Base-by-base conservation (phyloP, 352 stramenopile species). In the Pythium aristosporum region DNA sequence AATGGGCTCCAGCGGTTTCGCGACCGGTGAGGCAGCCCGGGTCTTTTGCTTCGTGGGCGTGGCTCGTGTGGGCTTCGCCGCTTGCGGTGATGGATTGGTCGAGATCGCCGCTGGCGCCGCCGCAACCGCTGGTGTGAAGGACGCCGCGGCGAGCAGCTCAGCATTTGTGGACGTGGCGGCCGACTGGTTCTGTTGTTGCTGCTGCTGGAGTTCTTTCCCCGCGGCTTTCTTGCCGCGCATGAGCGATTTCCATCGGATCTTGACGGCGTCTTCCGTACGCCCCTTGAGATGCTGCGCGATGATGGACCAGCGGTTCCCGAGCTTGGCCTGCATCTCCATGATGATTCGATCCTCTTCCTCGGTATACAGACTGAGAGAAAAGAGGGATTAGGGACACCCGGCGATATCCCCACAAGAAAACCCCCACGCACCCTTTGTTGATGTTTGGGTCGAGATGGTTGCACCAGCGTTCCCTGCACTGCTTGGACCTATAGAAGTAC, bases 171-270 rank as follows among this genome's bases (percentile, higher is more conserved):
- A 54, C n/a, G 49, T 36, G 34, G 25, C 55, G 16, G 43, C 43
- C 43, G 39, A 41, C 16, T 39, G 51, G 18, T 46, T 36, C 20
- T 44, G 64, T 28, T 64, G 61, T 28, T 64, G 61, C 25, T 85
- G 79, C 61, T 92, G 49, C 39, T 64, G 61, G 28, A 87, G 79
- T 60, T 92, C 83, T 69, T 89, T 92, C 7, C 76, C 81, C 5
- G 79, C 76, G 48, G 85, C 80, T 34, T 85, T 81, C 1, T 83
- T 78, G 15, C 85, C 86, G 36, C 87, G 72, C 87, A 94, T 96
- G 3, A 97, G 72, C 23, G 87, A 95, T 64, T 98, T 98, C 91
- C 91, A 98, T 10, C 89, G 83, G 53, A 97, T 98, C 75, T 98
- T 98, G 3, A 98, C 89, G 8, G 88, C 87, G 57, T 98, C 95